Evolutionary conservation across 2,329 filamentous ascomycete species (phyloP), one percentile per base, ranked within the genome.

Genomic region (Didymosphaeria variabile): DNA sequence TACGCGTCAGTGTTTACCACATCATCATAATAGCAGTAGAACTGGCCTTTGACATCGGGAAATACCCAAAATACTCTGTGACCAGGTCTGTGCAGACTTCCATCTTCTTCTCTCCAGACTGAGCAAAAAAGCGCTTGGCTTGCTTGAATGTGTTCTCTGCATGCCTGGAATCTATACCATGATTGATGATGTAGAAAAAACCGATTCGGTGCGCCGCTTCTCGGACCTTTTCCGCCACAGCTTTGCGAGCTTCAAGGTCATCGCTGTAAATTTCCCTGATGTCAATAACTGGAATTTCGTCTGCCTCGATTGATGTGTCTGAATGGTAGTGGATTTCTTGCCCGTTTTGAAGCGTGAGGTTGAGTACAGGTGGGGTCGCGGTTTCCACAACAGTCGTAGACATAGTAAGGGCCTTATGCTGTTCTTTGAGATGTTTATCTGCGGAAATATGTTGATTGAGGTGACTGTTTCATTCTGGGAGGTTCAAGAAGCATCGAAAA

Each of bases 31-130:
- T 6, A 29, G 29, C 13, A 6, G 21, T 23, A 23, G 32, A 40
- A 51, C 52, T 15, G 21, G 55, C 59, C 56, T 34, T 57, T 10
- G 74, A 79, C 49, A 75, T 74, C 1, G 79, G 75, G 47, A 77
- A 72, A 51, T 75, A 78, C 12, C 75, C 74, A 55, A 66, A 68
- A 71, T 72, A 79, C 50, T 80, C 78, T 21, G 72, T 74, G 0
- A 79, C 69, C 15, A 74, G 63, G 2, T 74, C 76, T 2, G 77
- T 85, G 64, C 80, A 81, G 2, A 84, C 82, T 42, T 83, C 77
- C 59, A 83, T 74, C 63, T 84, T 84, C 63, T 81, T 81, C 58
- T 82, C 77, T 5, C 79, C 69, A 0, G 81, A 76, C 2, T 83
- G 67, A 2, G 77, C 68, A 57, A 84, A 85, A 57, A 85, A 80